These are phyloP conservation scores for Boletus holoroseus DNA, from an alignment of 1,284 basidiomycete species.

Conservation along the genomic window DNA sequence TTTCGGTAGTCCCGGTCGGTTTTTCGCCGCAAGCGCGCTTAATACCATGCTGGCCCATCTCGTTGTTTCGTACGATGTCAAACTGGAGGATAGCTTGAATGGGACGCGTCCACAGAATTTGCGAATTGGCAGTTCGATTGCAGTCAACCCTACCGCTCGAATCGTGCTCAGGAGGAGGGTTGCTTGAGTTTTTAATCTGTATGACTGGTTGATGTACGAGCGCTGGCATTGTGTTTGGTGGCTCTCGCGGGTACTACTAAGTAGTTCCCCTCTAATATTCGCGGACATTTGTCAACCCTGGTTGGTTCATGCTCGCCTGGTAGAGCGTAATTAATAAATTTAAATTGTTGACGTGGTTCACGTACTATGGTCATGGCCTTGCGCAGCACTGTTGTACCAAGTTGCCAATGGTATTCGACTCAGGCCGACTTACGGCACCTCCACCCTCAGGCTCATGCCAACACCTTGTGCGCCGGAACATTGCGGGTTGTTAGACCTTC, in stretches of 20 bases:
- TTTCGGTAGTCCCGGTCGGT: conserved; percentile 30
- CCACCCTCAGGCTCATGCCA: too few species aligned
- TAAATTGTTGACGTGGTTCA: not conserved
- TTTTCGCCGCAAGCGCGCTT: conserved; percentile 28
- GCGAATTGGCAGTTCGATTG: not conserved
- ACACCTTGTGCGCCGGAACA: not conserved
- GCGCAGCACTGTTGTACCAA: not conserved
- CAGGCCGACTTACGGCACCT: too few species aligned
- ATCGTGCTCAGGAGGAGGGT: conserved; percentile 16
- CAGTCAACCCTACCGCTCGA: conserved; percentile 2
- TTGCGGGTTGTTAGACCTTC: too few species aligned
- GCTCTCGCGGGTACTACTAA: not conserved
- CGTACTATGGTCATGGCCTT: not conserved
- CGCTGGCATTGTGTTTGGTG: too few species aligned
- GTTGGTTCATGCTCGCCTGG: not conserved
- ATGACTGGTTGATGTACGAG: not conserved
- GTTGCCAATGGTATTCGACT: too few species aligned
- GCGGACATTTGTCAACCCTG: not conserved
- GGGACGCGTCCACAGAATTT: conserved; percentile 25
- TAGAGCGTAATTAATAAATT: too few species aligned
- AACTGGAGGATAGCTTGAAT: conserved; percentile 21
- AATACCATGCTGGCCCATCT: conserved; percentile 31
- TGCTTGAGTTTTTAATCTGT: not conserved
- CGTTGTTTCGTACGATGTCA: conserved; percentile 30
- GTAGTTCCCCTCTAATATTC: not conserved